Base-by-base conservation (phyloP, 306 rosid species). In the Cicer pinnatifidum region DNA sequence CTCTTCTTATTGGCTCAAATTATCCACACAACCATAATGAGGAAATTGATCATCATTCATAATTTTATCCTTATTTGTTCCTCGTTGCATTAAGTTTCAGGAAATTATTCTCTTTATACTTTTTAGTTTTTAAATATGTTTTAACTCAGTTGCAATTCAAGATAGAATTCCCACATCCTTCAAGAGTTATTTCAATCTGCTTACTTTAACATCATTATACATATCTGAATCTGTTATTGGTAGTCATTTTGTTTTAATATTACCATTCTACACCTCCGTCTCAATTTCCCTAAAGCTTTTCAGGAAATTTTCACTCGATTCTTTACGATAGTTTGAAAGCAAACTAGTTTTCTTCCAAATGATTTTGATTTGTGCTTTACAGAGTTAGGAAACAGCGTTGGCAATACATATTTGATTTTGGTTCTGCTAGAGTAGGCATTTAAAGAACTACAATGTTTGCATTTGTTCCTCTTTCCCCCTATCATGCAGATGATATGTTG, bases 291-390 rank as follows among this genome's bases (percentile, higher is more conserved):
- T 11, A 11, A 17, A 46, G 50, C 38, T 12, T 63, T 43, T 20
- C 45, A 45, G 63, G 81, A 56, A 53, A 47, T 6, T 35, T 16
- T 66, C 8, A 8, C 40, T 41, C n/a, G 39, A 41, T 54, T 38
- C 38, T 58, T 56, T 44, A 65, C 56, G 37, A 47, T 83, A n/a
- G 38, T 75, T 73, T 72, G 13, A 11, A 37, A 77, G 40, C 41
- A 59, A 58, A 62, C 57, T 67, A 72, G 20, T 12, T 72, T 75
- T 81, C 47, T 44, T 39, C 10, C 13, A 17, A 19, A 66, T 23
- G 50, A 56, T 58, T 37, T 66, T 72, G 54, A 59, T 48, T 47
- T 16, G 46, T 39, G 35, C 64, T 15, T 53, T 62, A 28, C 41
- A 61, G 15, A 64, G 56, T 57, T 78, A 38, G 57, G 71, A 50